Evolutionary conservation across 306 rosid species (phyloP).

Genomic region (Boehmeria nivea): DNA sequence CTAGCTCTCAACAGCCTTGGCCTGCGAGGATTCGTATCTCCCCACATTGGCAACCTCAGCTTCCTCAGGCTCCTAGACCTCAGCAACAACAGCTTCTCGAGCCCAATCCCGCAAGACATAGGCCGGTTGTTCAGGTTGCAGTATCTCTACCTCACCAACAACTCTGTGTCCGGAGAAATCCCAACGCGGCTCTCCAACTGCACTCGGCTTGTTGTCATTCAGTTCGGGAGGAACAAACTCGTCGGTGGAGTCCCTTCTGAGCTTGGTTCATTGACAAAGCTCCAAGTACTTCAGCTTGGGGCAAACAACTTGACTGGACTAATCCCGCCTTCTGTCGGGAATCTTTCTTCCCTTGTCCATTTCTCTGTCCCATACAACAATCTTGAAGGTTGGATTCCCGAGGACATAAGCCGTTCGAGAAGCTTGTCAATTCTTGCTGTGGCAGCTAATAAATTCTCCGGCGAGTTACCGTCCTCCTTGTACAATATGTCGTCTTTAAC

Average conservation of each 20-base stretch:
- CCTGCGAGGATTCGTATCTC: slow-evolving; percentile 29
- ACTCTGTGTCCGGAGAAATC: background rate
- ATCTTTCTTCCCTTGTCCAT: slow-evolving; percentile 26
- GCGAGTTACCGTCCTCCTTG: slow-evolving; percentile 8
- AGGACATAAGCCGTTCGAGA: slow-evolving; percentile 15
- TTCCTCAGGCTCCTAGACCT: no score
- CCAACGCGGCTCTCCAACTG: slow-evolving; percentile 12
- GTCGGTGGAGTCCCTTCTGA: slow-evolving; percentile 19
- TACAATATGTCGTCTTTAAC: slow-evolving; percentile 1
- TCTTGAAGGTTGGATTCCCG: no score
- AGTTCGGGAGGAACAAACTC: slow-evolving; percentile 3
- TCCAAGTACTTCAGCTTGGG: slow-evolving; percentile 2
- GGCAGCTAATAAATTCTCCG: background rate
- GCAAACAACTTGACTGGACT: slow-evolving; percentile 21
- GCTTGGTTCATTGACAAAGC: slow-evolving; percentile 20
- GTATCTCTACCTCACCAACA: background rate
- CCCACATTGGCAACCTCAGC: no score
- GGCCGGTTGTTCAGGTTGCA: slow-evolving; percentile 10
- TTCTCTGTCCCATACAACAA: no score
- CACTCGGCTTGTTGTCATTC: background rate
- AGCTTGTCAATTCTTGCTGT: background rate
- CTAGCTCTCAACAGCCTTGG: background rate
- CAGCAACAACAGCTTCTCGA: slow-evolving; percentile 21
- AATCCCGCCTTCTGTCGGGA: slow-evolving; percentile 33
- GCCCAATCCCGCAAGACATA: slow-evolving; percentile 20